Evolutionary conservation across 192 early-diverging fungal genomes (phyloP).

Genomic region (Dispira simplex): DNA sequence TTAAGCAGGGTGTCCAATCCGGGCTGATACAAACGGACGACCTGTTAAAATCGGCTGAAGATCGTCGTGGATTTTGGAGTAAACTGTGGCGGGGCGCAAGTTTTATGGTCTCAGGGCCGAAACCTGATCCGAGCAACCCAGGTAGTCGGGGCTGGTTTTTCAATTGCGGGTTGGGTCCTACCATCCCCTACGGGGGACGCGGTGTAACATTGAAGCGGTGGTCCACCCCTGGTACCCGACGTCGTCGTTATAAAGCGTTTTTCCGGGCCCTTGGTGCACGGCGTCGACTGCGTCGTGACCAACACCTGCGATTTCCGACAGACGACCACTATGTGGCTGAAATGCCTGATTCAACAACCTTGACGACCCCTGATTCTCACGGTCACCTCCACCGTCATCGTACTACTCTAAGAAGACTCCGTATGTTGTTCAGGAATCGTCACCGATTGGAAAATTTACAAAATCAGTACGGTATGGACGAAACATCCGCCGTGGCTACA

Average conservation of each 20-base stretch:
- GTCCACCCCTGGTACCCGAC: neutral
- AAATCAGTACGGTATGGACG: constrained; percentile 5
- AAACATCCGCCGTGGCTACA: neutral
- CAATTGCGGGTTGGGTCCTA: constrained; percentile 5
- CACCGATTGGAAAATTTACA: constrained; percentile 2
- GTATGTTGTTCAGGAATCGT: constrained; percentile 4
- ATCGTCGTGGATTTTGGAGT: neutral
- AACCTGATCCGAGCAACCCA: neutral
- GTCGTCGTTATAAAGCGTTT: neutral
- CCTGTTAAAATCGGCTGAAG: neutral
- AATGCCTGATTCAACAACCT: neutral
- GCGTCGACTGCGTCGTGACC: neutral
- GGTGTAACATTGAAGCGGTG: neutral
- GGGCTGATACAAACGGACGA: neutral
- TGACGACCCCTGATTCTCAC: neutral
- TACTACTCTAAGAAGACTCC: neutral
- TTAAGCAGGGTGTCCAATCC: constrained; percentile 17
- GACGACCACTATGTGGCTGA: neutral
- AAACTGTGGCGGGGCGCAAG: neutral
- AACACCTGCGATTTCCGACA: too few relatives aligned
- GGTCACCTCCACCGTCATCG: neutral
- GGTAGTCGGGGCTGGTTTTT: constrained; percentile 10
- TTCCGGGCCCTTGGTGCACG: neutral
- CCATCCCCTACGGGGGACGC: neutral
- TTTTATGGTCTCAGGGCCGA: constrained; percentile 5